These are phyloP conservation scores for Diaporthe helianthi DNA, from an alignment of 2,329 filamentous ascomycete genomes.

Conservation along the genomic window DNA sequence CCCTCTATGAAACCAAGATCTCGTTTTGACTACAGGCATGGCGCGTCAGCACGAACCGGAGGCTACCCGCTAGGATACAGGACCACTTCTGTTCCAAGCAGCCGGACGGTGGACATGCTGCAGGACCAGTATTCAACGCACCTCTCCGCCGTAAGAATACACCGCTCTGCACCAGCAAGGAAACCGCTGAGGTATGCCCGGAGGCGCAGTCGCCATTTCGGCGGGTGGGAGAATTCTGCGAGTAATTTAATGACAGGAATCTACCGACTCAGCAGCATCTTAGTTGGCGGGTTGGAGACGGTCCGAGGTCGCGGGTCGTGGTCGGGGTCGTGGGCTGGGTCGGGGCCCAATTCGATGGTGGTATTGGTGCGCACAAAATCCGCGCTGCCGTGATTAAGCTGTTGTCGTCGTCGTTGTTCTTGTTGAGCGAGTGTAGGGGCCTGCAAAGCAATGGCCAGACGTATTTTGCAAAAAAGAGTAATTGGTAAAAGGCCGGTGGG, in stretches of 20 bases:
- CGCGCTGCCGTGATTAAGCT: neutral
- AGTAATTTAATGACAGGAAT: constrained; percentile 27
- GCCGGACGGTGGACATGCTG: neutral
- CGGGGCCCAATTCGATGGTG: too few species aligned
- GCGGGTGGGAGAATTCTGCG: constrained; percentile 25
- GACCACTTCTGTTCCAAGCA: neutral
- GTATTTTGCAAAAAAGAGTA: constrained; percentile 2
- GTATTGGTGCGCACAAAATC: neutral
- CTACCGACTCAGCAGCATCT: constrained; percentile 33
- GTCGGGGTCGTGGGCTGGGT: neutral
- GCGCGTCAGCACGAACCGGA: constrained; percentile 38
- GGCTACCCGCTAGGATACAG: neutral
- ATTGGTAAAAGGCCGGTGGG: neutral
- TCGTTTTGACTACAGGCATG: constrained; percentile 71
- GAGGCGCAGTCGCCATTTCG: constrained; percentile 62
- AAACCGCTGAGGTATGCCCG: constrained; percentile 75
- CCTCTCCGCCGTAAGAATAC: constrained; percentile 93
- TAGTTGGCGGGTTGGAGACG: constrained; percentile 5
- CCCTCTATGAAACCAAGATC: constrained; percentile 98
- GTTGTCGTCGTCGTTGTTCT: too few species aligned
- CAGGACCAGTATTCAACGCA: constrained; percentile 42
- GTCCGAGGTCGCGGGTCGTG: neutral
- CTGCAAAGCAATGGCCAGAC: constrained; percentile 13
- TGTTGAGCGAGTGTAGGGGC: constrained; percentile 18
- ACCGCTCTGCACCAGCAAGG: constrained; percentile 92